Evolutionary conservation across 495 filamentous ascomycete genomes (phyloP).

Genomic region (Podospora sp.): DNA sequence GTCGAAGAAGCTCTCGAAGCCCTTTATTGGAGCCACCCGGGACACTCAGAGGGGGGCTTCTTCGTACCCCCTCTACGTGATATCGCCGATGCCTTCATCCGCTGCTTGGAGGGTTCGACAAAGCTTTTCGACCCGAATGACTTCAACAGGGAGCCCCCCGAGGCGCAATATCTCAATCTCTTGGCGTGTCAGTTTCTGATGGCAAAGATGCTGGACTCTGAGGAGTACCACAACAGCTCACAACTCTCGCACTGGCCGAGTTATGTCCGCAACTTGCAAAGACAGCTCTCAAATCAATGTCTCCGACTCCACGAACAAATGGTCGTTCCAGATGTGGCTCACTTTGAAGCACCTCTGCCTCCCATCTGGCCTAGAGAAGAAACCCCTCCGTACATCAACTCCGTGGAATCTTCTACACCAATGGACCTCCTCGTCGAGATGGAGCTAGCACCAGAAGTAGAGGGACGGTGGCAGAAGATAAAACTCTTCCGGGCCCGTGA

Average conservation of each 20-base stretch:
- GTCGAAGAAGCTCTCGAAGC: not conserved
- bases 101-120: constrained; percentile 9
- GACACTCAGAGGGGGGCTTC: not conserved
- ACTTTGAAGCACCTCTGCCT: not conserved
- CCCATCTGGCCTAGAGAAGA: constrained; percentile 9
- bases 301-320: constrained; percentile 5
- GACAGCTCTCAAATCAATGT: constrained; percentile 11
- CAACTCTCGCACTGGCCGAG: constrained; percentile 17
- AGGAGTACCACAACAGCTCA: constrained; percentile 11
- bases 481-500: constrained; percentile 14
- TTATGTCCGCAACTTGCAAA: constrained; percentile 11
- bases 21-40: not conserved
- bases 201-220: constrained; percentile 16
- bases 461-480: constrained; percentile 6
- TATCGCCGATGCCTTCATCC: constrained; percentile 16
- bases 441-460: not conserved
- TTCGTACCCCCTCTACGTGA: constrained; percentile 2
- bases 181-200: constrained; percentile 19
- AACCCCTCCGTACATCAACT: constrained; percentile 7
- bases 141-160: not conserved
- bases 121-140: not conserved
- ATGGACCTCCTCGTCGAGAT: constrained; percentile 18
- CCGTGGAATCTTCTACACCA: not conserved
- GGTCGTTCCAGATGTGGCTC: not conserved
- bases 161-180: constrained; percentile 12